Evolutionary conservation across 164 flowering plant species (phyloP).

Genomic region (Vitis labrusca): DNA sequence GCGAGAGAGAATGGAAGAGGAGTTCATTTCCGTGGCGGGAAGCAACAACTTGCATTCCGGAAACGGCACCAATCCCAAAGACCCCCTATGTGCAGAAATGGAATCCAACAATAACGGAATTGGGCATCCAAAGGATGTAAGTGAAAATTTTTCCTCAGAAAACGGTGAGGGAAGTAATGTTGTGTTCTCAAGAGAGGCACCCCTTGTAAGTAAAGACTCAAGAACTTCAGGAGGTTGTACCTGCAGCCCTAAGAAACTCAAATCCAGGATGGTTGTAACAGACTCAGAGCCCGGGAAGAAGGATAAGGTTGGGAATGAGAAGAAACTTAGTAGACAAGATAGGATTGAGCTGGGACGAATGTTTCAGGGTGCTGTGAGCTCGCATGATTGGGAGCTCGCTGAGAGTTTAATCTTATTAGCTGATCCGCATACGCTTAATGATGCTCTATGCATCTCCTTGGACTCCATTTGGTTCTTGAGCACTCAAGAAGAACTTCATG

Average conservation of each 20-base stretch:
- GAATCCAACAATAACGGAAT: slow-evolving; percentile 42
- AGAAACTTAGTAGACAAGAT: slow-evolving; percentile 72
- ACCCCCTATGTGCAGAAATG: slow-evolving; percentile 39
- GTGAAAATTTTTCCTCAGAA: slow-evolving; percentile 22
- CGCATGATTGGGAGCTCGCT: slow-evolving; percentile 83
- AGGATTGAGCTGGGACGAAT: slow-evolving; percentile 77
- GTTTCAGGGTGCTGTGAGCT: slow-evolving; percentile 86
- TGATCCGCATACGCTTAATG: slow-evolving; percentile 85
- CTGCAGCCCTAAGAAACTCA: slow-evolving; percentile 53
- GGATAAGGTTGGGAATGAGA: slow-evolving; percentile 48
- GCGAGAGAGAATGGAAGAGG: slow-evolving; percentile 34
- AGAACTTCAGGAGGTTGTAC: slow-evolving; percentile 35
- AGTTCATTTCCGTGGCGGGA: slow-evolving; percentile 12
- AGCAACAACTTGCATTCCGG: slow-evolving; percentile 19
- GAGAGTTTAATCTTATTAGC: slow-evolving; percentile 75
- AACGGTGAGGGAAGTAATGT: slow-evolving; percentile 59
- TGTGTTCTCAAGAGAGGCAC: slow-evolving; percentile 65
- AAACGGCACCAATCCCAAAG: slow-evolving; percentile 24
- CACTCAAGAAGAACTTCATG: slow-evolving; percentile 63
- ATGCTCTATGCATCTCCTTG: slow-evolving; percentile 80
- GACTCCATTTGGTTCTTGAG: slow-evolving; percentile 90
- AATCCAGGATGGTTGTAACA: slow-evolving; percentile 41
- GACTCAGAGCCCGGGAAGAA: slow-evolving; percentile 46
- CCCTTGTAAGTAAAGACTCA: slow-evolving; percentile 41
- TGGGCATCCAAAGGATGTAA: slow-evolving; percentile 20